Evolutionary conservation across 2,329 filamentous ascomycete species (phyloP).

Genomic region (Diaporthe sp.): DNA sequence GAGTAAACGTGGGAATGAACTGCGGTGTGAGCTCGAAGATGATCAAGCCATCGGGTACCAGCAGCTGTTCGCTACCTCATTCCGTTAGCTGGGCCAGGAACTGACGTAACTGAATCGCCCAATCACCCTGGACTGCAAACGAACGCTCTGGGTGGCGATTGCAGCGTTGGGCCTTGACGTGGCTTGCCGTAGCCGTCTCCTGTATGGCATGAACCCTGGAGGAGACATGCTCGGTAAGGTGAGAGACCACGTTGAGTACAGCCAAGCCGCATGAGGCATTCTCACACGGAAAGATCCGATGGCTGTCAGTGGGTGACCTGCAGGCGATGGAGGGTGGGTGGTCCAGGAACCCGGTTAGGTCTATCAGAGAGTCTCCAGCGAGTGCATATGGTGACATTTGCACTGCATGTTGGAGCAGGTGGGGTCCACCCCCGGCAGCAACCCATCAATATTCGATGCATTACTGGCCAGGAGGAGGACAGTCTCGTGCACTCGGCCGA

Average conservation of each 20-base stretch:
- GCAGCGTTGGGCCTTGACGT: neutral
- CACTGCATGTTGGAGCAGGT: neutral
- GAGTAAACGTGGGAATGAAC: neutral
- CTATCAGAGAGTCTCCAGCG: neutral
- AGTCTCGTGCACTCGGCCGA: neutral
- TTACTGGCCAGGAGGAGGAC: neutral
- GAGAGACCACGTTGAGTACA: neutral
- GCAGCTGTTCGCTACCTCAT: neutral
- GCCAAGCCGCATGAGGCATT: neutral
- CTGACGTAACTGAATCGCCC: neutral
- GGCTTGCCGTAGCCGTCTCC: neutral
- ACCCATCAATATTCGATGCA: neutral
- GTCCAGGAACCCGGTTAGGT: slow-evolving; percentile 5
- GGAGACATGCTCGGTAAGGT: neutral
- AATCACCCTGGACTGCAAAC: neutral
- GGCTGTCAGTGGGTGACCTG: neutral
- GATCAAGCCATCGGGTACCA: neutral
- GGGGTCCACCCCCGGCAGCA: neutral
- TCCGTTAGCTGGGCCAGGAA: neutral
- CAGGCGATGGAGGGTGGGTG: neutral
- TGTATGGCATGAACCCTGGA: neutral
- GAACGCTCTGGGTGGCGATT: neutral
- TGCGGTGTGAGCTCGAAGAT: too few species aligned
- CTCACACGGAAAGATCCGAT: neutral
- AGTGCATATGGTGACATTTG: neutral